Evolutionary conservation across 2,329 filamentous ascomycete genomes (phyloP), one percentile per base, ranked within the genome.

Genomic region (Nigrograna mackinnonii): DNA sequence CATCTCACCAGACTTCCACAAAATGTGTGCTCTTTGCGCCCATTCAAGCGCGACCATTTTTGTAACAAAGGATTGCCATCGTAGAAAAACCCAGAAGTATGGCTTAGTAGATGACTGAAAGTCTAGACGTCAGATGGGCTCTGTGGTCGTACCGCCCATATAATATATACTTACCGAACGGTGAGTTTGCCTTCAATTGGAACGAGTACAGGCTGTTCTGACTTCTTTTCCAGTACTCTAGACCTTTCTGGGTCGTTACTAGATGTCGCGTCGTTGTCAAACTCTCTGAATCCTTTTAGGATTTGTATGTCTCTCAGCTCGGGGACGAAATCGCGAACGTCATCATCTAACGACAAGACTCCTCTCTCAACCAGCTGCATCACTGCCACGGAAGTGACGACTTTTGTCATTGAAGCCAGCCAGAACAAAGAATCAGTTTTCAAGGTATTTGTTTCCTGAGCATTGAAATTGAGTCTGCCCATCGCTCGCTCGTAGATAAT

Each of bases 371-470:
- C 62, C 17, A 66, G 44, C 41, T 67, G 64, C 60, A 66, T 64
- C 26, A 50, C 55, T 4, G 62, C 62, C 4, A 67, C 44, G 3
- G 55, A 52, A n/a, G 54, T 51, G 30, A 63, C 54, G 50, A 67
- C 54, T 37, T 67, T 68, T 1, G 73, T 77, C 54, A 75, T 79
- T 2, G 71, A 75, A 5, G 76, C 75, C 13, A 80, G 76, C 75
- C 76, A 80, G 49, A 83, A 86, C 1, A 83, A 67, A 22, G 42
- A 58, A 20, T 87, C 82, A 0, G 81, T 62, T 0, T 73, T 77
- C 78, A 86, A 82, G 4, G 74, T 66, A 35, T 81, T 28, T 9
- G 24, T 9, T 9, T 28, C n/a, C 24, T 28, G 9, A n/a, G n/a
- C 24, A n/a, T 28, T 28, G n/a, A 28, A 9, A 28, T 28, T 28